Conservation (phyloP, 495 filamentous ascomycete genomes). For the Aspergillus sclerotioniger region DNA sequence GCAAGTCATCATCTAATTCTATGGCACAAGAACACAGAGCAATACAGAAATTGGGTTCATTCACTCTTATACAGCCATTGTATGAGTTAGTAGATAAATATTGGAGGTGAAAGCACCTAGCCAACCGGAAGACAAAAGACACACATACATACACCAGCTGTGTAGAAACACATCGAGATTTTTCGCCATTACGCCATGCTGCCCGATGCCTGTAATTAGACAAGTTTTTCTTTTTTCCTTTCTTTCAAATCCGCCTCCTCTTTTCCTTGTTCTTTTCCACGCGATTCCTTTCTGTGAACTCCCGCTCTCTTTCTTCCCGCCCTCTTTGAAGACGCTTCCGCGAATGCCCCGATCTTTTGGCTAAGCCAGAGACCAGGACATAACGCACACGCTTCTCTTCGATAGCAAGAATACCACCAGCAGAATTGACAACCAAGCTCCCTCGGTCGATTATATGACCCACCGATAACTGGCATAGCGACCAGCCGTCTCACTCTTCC, state of each 20-base stretch:
- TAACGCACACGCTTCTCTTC: too few relatives aligned
- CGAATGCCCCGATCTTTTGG: neutral
- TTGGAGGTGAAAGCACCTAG: slow-evolving; percentile 10
- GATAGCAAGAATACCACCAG: too few relatives aligned
- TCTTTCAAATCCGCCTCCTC: slow-evolving; percentile 17
- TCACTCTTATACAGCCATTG: too few relatives aligned
- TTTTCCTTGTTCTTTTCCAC: slow-evolving; percentile 1
- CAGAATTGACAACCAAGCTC: neutral
- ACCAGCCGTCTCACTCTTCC: slow-evolving; percentile 65
- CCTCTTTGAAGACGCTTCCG: neutral
- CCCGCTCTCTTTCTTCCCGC: neutral
- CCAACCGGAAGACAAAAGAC: too few relatives aligned
- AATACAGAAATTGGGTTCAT: too few relatives aligned
- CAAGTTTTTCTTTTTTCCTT: slow-evolving; percentile 30
- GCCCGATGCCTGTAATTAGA: slow-evolving; percentile 39
- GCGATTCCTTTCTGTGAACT: neutral
- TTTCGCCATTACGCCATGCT: slow-evolving; percentile 50
- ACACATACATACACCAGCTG: slow-evolving; percentile 26
- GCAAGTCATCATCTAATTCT: neutral
- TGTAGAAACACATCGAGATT: slow-evolving; percentile 18
- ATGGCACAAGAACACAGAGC: neutral
- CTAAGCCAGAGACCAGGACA: too few relatives aligned
- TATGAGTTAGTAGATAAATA: neutral
- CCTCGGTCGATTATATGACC: slow-evolving; percentile 51
- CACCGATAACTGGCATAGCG: slow-evolving; percentile 63